Evolutionary conservation across 2,329 filamentous ascomycete genomes (phyloP).

Genomic region (Arthrobotrys iridis): DNA sequence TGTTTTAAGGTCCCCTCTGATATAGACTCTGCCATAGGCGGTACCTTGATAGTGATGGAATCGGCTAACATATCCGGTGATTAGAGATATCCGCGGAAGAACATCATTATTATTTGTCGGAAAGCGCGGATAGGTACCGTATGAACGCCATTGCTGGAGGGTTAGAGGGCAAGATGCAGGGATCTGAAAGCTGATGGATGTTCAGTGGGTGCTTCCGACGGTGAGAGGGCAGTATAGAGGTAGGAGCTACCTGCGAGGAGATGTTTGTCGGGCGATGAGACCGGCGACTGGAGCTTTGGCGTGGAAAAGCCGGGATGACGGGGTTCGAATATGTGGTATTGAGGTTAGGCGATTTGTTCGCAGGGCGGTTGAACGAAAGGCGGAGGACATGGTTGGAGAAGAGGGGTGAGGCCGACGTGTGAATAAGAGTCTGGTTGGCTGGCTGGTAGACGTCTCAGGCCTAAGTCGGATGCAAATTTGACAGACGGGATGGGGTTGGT

Average conservation of each 20-base stretch:
- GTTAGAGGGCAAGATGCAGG: background rate
- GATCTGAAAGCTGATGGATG: conserved; percentile 3
- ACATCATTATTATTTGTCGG: background rate
- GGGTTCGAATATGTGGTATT: conserved; percentile 16
- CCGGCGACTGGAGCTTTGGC: conserved; percentile 8
- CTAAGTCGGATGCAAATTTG: too few relatives aligned
- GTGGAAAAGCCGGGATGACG: conserved; percentile 24
- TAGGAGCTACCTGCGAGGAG: conserved; percentile 28
- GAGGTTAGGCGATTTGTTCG: conserved; percentile 15
- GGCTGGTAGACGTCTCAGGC: background rate
- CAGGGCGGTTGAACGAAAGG: conserved; percentile 29
- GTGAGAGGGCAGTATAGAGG: background rate
- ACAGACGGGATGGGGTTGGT: background rate
- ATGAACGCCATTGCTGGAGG: conserved; percentile 45
- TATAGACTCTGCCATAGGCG: conserved; percentile 98
- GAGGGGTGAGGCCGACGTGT: background rate
- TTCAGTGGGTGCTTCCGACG: background rate
- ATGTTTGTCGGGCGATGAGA: conserved; percentile 11
- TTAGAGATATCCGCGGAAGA: conserved; percentile 5
- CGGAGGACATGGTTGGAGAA: conserved; percentile 25
- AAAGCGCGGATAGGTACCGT: conserved; percentile 32
- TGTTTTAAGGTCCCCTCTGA: conserved; percentile 97
- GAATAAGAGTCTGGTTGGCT: background rate
- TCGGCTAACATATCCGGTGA: conserved; percentile 68
- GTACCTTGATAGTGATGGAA: conserved; percentile 82